Evolutionary conservation across 2,329 filamentous ascomycete species (phyloP), one percentile per base, ranked within the genome.

Genomic region (Pleurostoma richardsiae): DNA sequence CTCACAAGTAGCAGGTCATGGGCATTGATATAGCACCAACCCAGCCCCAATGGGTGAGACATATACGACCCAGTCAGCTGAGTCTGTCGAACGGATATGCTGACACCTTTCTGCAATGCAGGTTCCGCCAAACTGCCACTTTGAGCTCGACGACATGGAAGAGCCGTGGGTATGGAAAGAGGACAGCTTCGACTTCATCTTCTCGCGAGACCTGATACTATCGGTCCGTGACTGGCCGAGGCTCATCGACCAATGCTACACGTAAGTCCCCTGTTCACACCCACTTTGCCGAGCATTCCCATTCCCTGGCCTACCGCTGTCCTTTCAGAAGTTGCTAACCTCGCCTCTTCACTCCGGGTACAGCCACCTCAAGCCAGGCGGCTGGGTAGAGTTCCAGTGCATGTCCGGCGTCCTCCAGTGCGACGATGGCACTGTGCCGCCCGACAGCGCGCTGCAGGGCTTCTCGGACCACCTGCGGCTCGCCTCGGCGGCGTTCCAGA

Each of bases 1-100:
- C 30, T 19, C 6, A 44, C 4, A 26, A 5, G 27, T 5, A 4
- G 10, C 28, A 43, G 68, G 76, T 52, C 8, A 65, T 68, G 38
- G 74, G 74, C 27, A 71, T 70, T 6, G 74, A 79, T 55, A 63
- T 79, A 3, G 75, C 74, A 38, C 65, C 76, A 10, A 69, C 76
- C n/a, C 74, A 77, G 50, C 71, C 73, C 4, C 63, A 63, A 39
- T 63, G 65, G 60, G 33, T 36, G 33, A 36, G 8, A 36, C 33
- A 19, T 36, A 8, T 36, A 36, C n/a, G n/a, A 36, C 8, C 33
- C 8, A 8, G 8, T 8, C n/a, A 36, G 33, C 33, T 36, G 33
- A 36, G 33, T 36, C 8, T 36, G 8, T 8, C 8, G n/a, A 36
- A 8, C 33, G 33, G 8, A 36, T 19, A 19, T 19, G 19, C 19